Base-by-base conservation (phyloP, 495 filamentous ascomycete genomes). In the Rhizodiscina lignyota region DNA sequence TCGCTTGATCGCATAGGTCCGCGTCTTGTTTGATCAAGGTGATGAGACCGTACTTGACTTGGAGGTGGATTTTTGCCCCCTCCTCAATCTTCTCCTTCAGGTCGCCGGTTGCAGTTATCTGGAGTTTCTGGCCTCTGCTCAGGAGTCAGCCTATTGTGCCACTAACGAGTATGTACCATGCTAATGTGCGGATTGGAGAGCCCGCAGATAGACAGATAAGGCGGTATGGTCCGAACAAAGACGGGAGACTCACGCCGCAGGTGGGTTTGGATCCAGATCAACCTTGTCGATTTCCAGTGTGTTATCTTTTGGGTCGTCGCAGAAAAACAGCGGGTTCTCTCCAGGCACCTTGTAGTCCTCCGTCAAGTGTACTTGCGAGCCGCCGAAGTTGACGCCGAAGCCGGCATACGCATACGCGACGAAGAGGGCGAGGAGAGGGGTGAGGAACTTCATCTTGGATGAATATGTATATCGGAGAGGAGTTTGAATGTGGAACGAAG, bases 31-130 rank as follows among this genome's bases (percentile, higher is more conserved):
- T 78, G 56, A 99, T 69, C 37, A 99, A 64, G 32, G 74, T 80
- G 52, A 99, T 94, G 47, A 92, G 61, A 43, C 83, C 89, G 54
- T 87, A 99, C 56, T 93, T 94, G 60, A 96, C 86, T 37, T 74
- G 66, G 21, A 99, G 53, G 20, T 75, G 63, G 22, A 94, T 74
- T 38, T 74, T 76, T 27, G 91, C 79, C 34, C 82, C 86, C 24
- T 81, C 51, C n/a, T 68, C 65, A 39, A 99, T 65, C 10, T 55
- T 46, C 39, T 87, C 55, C 37, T 59, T 64, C 30, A 99, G 62
- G 12, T 55, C 74, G 38, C 91, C 89, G 18, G 53, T 59, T 12
- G 87, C 89, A 31, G 68, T 63, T 59, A 99, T 91, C 13, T 59
- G 66, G 41, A 99, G 75, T n/a, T 65, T 66, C 32, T 71, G 27